These are phyloP conservation scores for Jacaranda mimosifolia DNA, from an alignment of 257 asterid species.

Conservation along the genomic window DNA sequence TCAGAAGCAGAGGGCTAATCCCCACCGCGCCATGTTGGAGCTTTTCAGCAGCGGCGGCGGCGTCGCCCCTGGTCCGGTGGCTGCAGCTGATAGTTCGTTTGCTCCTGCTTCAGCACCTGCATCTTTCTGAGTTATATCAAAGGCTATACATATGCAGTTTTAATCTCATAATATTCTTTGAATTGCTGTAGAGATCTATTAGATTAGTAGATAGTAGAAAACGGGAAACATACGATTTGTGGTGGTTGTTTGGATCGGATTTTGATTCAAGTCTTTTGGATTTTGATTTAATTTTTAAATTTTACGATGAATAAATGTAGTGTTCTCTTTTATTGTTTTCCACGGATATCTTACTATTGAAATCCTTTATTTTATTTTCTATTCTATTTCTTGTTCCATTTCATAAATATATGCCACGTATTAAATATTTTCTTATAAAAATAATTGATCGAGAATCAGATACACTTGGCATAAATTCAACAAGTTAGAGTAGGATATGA, in stretches of 20 bases:
- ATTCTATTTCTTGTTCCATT: too few relatives aligned
- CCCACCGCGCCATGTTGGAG: conserved; percentile 72
- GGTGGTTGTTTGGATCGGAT: conserved; percentile 23
- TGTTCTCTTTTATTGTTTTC: not conserved
- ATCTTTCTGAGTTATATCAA: not conserved
- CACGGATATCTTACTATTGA: too few relatives aligned
- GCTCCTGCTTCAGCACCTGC: conserved; percentile 52
- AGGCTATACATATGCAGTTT: not conserved
- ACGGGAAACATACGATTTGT: conserved; percentile 23
- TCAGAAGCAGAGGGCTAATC: conserved; percentile 56
- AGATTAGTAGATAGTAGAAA: conserved; percentile 1
- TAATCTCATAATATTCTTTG: conserved; percentile 20
- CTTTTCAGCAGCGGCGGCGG: conserved; percentile 65
- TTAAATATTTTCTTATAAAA: too few relatives aligned
- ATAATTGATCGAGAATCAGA: too few relatives aligned
- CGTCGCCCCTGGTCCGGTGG: conserved; percentile 46
- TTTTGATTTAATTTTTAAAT: conserved; percentile 8
- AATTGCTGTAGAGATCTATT: conserved; percentile 14
- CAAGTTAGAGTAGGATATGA: too few relatives aligned
- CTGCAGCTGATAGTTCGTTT: conserved; percentile 21
- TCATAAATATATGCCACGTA: too few relatives aligned
- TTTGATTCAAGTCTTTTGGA: conserved; percentile 19
- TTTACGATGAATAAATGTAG: not conserved
- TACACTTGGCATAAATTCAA: too few relatives aligned
- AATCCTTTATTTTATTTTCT: too few relatives aligned